These are phyloP conservation scores for Lachnellula suecica DNA, from an alignment of 2,329 filamentous ascomycete genomes.

Conservation along the genomic window DNA sequence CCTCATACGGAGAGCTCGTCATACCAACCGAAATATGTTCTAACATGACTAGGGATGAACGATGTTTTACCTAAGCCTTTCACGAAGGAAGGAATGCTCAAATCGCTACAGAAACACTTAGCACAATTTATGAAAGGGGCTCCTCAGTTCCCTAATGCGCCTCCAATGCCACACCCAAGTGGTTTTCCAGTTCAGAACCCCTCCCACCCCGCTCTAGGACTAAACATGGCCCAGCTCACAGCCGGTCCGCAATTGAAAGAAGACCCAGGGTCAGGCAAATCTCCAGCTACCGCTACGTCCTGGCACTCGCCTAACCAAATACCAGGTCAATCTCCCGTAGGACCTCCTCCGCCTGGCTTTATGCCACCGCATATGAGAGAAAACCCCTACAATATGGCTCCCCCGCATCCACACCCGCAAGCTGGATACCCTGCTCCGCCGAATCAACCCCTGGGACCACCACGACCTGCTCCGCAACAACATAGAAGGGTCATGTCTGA, in stretches of 20 bases:
- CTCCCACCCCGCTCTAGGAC: slow-evolving; percentile 23
- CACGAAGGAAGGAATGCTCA: slow-evolving; percentile 81
- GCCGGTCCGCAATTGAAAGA: slow-evolving; percentile 31
- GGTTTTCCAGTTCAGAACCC: slow-evolving; percentile 25
- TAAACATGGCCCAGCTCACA: slow-evolving; percentile 31
- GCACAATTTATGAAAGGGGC: slow-evolving; percentile 73
- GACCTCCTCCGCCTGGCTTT: slow-evolving; percentile 20
- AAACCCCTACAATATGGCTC: slow-evolving; percentile 29
- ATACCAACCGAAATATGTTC: slow-evolving; percentile 16
- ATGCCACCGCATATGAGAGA: slow-evolving; percentile 30
- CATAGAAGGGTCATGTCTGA: slow-evolving; percentile 32
- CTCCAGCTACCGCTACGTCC: slow-evolving; percentile 28
- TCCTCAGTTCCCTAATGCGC: slow-evolving; percentile 13
- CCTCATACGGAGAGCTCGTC: no score
- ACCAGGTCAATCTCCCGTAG: slow-evolving; percentile 28
- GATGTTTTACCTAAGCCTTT: slow-evolving; percentile 97
- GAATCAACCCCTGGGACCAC: slow-evolving; percentile 18
- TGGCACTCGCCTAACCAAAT: slow-evolving; percentile 34
- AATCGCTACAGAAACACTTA: slow-evolving; percentile 86
- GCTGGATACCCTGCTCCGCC: slow-evolving; percentile 19
- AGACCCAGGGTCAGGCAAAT: slow-evolving; percentile 33
- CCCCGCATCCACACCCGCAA: slow-evolving; percentile 26
- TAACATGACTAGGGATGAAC: slow-evolving; percentile 75
- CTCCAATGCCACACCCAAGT: slow-evolving; percentile 25
- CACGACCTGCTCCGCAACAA: slow-evolving; percentile 18